Conservation (phyloP, 2,329 filamentous ascomycete genomes). For the Fonsecaea nubica region DNA sequence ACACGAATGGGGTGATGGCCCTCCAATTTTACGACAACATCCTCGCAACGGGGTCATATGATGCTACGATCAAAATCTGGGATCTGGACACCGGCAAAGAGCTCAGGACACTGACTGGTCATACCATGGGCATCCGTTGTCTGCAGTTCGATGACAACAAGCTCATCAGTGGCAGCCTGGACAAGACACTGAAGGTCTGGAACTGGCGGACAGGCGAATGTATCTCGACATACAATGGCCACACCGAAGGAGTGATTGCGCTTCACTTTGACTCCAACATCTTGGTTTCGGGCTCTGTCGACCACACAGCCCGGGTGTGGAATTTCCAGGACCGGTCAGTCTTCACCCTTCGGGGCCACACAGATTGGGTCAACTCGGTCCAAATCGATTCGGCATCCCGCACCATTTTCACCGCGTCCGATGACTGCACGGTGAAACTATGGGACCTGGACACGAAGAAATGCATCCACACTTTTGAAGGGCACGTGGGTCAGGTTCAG, state of each 20-base stretch:
- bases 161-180: conserved; percentile 87
- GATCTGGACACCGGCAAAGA: conserved; percentile 87
- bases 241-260: conserved; percentile 81
- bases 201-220: conserved; percentile 93
- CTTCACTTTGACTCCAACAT: conserved; percentile 86
- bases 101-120: conserved; percentile 81
- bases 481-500: conserved; percentile 94
- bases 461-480: conserved; percentile 79
- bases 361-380: conserved; percentile 96
- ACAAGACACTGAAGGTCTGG: conserved; percentile 90
- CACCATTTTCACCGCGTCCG: conserved; percentile 89
- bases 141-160: conserved; percentile 93
- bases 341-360: conserved; percentile 80
- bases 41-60: conserved; percentile 92
- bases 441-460: conserved; percentile 89
- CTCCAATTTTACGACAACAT: conserved; percentile 85
- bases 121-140: conserved; percentile 81
- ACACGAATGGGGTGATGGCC: conserved; percentile 85
- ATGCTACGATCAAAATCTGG: conserved; percentile 95
- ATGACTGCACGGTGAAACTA: conserved; percentile 87
- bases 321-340: conserved; percentile 85
- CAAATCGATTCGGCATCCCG: conserved; percentile 80
- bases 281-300: conserved; percentile 86
- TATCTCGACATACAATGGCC: conserved; percentile 78
- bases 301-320: conserved; percentile 89